Conservation (phyloP, 805 yeast genomes). For the Zygotorulaspora florentina region DNA sequence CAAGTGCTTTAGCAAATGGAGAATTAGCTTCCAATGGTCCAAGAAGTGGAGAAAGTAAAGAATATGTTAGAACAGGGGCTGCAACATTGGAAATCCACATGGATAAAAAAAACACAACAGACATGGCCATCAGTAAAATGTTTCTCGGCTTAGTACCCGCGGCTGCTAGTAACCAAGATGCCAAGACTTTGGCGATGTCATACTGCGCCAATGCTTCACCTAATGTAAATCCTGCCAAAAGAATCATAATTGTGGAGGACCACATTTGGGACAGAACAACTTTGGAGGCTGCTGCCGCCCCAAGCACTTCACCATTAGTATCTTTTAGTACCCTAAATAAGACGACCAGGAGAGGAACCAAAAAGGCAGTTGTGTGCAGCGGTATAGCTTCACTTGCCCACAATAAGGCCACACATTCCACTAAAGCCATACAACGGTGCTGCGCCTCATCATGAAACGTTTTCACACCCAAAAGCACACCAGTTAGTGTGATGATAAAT, state of each 20-base stretch:
- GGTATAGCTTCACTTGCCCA: conserved; percentile 98
- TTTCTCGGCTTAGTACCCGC: conserved; percentile 83
- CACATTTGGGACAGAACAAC: conserved; percentile 82
- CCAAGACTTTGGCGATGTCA: conserved; percentile 81
- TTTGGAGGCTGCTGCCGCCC: conserved; percentile 60
- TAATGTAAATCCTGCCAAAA: conserved; percentile 87
- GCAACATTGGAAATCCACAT: conserved; percentile 98
- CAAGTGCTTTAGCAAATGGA: conserved; percentile 78
- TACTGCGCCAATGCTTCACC: conserved; percentile 93
- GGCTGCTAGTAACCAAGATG: conserved; percentile 71
- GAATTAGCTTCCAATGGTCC: conserved; percentile 72
- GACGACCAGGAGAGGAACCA: conserved; percentile 78
- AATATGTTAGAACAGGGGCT: conserved; percentile 86
- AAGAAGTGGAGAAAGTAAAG: conserved; percentile 80
- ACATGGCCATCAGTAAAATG: conserved; percentile 75
- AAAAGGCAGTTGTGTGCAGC: conserved; percentile 80
- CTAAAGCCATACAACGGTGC: conserved; percentile 61
- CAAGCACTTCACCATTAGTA: conserved; percentile 49
- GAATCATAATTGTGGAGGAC: conserved; percentile 86
- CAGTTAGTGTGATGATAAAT: conserved; percentile 49
- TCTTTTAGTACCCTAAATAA: conserved; percentile 58
- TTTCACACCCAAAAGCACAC: conserved; percentile 50
- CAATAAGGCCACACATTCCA: conserved; percentile 60
- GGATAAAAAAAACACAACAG: conserved; percentile 75
- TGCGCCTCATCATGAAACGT: conserved; percentile 60